Evolutionary conservation across 2,329 filamentous ascomycete genomes (phyloP), one percentile per base, ranked within the genome.

Genomic region (Penicillium sp.): DNA sequence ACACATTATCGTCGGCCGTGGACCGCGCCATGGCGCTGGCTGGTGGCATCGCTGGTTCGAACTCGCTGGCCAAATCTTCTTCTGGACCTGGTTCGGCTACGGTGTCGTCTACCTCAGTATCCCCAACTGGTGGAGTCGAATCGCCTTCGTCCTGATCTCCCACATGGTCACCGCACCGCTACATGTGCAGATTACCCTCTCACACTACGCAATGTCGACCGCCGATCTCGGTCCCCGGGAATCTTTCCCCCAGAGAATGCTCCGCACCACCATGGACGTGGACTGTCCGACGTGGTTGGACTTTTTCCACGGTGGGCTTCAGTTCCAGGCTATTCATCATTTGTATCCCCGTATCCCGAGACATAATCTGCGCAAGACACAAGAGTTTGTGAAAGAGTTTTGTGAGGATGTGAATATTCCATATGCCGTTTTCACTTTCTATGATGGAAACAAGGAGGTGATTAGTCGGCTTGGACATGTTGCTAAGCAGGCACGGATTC

Each of bases 141-240:
- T 94, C 49, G 74, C 82, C 44, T 96, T 90, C 70, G 76, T 96
- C 64, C 77, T 95, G 69, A 74, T 94, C 65, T 92, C 88, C 66
- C 90, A 96, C 68, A 82, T 90, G 66, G 80, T 90, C 24, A 90
- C 89, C 6, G 87, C 89, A 71, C 87, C 90, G 2, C 76, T 96
- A 45, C 91, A 96, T 70, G 82, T 93, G 10, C 91, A 96, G 70
- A 95, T 96, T 69, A 95, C 90, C 0, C 82, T 96, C n/a, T 94
- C 89, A 2, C 91, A 96, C 72, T 96, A 95, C 72, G 89, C 89
- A 59, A 96, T 95, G 91, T 93, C 89, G 62, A 96, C 91, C 0
- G 82, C 89, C 10, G 89, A 96, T 63, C 79, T 96, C 10, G 92
- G 92, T 0, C 84, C 87, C 1, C 79, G 86, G 47, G 91, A 96